Evolutionary conservation across 768 basidiomycete genomes (phyloP), one percentile per base, ranked within the genome.

Genomic region (Mrakia gelida): DNA sequence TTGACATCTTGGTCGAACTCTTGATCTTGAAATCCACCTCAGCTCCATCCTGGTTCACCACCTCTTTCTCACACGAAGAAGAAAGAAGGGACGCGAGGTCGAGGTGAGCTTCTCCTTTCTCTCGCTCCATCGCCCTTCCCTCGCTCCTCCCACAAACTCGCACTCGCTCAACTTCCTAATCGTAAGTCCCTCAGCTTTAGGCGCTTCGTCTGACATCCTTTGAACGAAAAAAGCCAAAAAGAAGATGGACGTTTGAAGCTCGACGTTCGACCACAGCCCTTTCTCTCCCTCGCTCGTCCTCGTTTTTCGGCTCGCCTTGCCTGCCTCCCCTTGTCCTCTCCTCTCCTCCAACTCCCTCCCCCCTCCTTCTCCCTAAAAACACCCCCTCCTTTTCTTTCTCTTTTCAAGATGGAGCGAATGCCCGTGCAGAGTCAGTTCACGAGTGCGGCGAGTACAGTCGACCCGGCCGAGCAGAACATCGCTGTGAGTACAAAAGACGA

Each of bases 401-500:
- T 80, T 65, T 26, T 16, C 77, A 59, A 65, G 28, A 80, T 78
- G 45, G 80, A 80, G 34, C 38, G 34, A 34, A 41, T 73, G 0
- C 76, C 80, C 1, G 81, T 80, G 23, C 79, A 77, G 23, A 54
- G 41, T 18, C 78, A 79, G 73, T 79, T 79, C 34, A 76, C 78
- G 11, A 71, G 67, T 67, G 78, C 78, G 21, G 78, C 78, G 3
- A 52, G 43, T 49, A 71, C 78, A 26, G 75, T 79, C 23, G 83
- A 84, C 73, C 77, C 79, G 10, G 93, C 93, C 84, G 94, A 95
- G 87, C 92, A 94, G 87, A 95, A 95, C 84, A 95, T 95, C 84
- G 92, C 94, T 88, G 92, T 95, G 90, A 92, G 93, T 70, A 59
- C 45, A 26, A 26, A 28, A 54, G n/a, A 30, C 38, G 38, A 38